phyloP scores from a whole-genome alignment of 2,329 filamentous ascomycete genomes.

The Pseudopyrenochaeta lycopersici region DNA sequence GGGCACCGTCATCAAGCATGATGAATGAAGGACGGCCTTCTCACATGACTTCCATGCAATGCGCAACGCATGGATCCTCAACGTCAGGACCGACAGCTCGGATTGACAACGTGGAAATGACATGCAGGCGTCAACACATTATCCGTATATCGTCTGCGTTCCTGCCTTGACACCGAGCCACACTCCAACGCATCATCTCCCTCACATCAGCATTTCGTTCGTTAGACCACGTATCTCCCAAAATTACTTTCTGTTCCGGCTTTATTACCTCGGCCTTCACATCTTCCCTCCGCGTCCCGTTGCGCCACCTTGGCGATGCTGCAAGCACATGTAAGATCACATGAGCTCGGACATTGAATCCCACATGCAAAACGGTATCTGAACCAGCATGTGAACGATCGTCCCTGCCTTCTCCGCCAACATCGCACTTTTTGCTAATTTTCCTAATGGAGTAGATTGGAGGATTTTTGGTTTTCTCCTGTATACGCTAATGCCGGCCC shows the following conservation, averaged over 20 bases:
- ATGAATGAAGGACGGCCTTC: background rate
- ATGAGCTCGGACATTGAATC: too few relatives aligned
- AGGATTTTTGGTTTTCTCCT: too few relatives aligned
- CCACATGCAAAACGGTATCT: background rate
- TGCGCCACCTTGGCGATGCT: background rate
- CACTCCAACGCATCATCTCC: background rate
- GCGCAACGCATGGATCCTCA: background rate
- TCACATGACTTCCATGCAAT: slow-evolving; percentile 10
- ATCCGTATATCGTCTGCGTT: background rate
- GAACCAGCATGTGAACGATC: background rate
- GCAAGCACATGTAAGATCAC: background rate
- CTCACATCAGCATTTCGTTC: background rate
- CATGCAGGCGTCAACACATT: background rate
- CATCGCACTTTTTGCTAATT: too few relatives aligned
- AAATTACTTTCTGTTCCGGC: background rate
- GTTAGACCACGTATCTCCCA: background rate
- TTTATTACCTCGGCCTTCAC: background rate
- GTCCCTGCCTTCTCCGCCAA: too few relatives aligned
- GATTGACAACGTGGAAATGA: slow-evolving; percentile 1
- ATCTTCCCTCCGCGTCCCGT: background rate
- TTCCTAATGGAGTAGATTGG: too few relatives aligned
- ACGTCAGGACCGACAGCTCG: background rate
- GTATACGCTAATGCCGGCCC: too few relatives aligned
- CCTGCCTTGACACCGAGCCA: background rate
- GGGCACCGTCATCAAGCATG: background rate